Evolutionary conservation across 495 filamentous ascomycete species (phyloP).

Genomic region (Trichoderma gamsii): DNA sequence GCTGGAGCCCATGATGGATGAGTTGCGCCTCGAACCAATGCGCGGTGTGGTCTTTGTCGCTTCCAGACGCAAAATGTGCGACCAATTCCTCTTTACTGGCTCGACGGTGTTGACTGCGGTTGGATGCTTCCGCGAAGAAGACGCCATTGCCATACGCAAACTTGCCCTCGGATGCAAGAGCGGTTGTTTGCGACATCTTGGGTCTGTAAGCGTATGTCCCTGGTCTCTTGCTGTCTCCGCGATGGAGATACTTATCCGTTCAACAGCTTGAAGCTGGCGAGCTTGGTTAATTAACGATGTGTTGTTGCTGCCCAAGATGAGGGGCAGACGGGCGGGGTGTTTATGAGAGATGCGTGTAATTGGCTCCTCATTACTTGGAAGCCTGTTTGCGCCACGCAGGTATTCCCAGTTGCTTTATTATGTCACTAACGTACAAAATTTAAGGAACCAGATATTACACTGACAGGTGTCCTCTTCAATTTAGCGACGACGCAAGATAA

Average conservation of each 20-base stretch:
- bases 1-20: slow-evolving; percentile 50
- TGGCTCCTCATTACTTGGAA: neutral
- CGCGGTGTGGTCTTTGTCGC: slow-evolving; percentile 41
- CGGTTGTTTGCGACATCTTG: neutral
- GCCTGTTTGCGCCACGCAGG: neutral
- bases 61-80: slow-evolving; percentile 32
- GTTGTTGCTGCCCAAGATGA: too few relatives aligned
- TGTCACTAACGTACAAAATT: too few relatives aligned
- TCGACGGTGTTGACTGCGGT: slow-evolving; percentile 45
- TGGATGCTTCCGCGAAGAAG: slow-evolving; percentile 42
- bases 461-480: too few relatives aligned
- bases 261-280: neutral
- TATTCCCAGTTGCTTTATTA: neutral
- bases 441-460: too few relatives aligned
- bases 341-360: too few relatives aligned
- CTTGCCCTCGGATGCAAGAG: neutral
- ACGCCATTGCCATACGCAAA: slow-evolving; percentile 24
- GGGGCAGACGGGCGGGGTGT: too few relatives aligned
- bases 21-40: slow-evolving; percentile 57
- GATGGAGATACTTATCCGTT: neutral
- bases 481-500: too few relatives aligned
- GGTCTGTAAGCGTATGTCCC: neutral
- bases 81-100: slow-evolving; percentile 43
- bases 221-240: neutral
- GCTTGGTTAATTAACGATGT: too few relatives aligned